These are phyloP conservation scores for Hansenula anomala DNA, from an alignment of 1,139 yeast species.

Conservation along the genomic window DNA sequence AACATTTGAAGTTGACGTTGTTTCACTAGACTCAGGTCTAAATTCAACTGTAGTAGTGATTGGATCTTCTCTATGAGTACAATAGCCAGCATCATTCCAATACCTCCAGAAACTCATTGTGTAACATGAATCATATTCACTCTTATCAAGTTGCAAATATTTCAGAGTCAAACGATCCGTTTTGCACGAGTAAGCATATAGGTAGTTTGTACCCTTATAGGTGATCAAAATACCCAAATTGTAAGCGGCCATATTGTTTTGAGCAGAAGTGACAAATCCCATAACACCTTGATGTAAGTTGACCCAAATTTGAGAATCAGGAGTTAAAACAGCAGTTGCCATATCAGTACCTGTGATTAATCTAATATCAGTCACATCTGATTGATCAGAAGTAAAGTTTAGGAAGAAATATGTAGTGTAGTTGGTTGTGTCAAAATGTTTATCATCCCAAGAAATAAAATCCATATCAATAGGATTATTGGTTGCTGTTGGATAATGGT, in stretches of 20 bases:
- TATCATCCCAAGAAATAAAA: not conserved
- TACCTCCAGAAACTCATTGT: constrained; percentile 3
- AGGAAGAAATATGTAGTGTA: constrained; percentile 10
- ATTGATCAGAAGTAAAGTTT: constrained; percentile 14
- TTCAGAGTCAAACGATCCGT: constrained; percentile 1
- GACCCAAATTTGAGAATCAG: constrained; percentile 8
- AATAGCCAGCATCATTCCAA: not conserved
- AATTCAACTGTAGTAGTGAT: constrained; percentile 13
- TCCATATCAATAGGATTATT: constrained; percentile 5
- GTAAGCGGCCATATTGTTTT: not conserved
- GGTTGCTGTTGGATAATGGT: constrained; percentile 2
- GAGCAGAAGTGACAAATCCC: not conserved
- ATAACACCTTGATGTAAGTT: constrained; percentile 14
- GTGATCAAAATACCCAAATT: constrained; percentile 7
- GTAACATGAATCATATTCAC: constrained; percentile 6
- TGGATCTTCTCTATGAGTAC: constrained; percentile 12
- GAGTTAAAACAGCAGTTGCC: not conserved
- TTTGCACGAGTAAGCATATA: constrained; percentile 8
- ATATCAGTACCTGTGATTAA: constrained; percentile 7
- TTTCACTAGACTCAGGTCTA: constrained; percentile 20
- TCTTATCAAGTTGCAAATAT: not conserved
- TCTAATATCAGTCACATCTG: constrained; percentile 13
- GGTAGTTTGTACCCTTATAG: constrained; percentile 4
- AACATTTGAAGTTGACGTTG: no score
- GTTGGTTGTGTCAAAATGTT: not conserved